phyloP scores from a whole-genome alignment of 2,329 filamentous ascomycete genomes.

The Fusarium subtropicale region DNA sequence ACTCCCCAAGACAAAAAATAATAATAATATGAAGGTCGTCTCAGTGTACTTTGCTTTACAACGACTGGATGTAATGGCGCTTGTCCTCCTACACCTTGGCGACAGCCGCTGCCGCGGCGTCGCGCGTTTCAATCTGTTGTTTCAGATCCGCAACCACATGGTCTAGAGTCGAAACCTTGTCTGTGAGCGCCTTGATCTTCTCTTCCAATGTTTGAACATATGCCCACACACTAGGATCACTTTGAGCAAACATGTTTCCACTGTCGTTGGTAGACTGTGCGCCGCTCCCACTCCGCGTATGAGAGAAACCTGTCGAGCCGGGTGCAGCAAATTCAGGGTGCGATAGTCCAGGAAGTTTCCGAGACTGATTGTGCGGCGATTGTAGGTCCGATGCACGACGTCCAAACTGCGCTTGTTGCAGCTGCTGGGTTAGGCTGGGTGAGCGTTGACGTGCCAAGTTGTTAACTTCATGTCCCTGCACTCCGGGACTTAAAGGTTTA shows the following conservation, averaged over 20 bases:
- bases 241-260: constrained; percentile 73
- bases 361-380: constrained; percentile 62
- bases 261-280: constrained; percentile 68
- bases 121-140: constrained; percentile 51
- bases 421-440: constrained; percentile 73
- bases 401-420: constrained; percentile 70
- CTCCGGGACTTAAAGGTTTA: constrained; percentile 80
- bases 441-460: constrained; percentile 69
- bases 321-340: constrained; percentile 53
- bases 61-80: constrained; percentile 25
- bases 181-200: constrained; percentile 53
- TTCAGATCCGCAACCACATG: constrained; percentile 51
- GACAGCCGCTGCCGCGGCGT: constrained; percentile 41
- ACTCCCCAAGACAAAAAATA: constrained; percentile 31
- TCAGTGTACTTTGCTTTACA: constrained; percentile 42
- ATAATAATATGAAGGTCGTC: constrained; percentile 37
- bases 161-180: constrained; percentile 52
- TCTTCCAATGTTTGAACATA: constrained; percentile 79
- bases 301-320: constrained; percentile 48
- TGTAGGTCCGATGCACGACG: constrained; percentile 68
- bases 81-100: constrained; percentile 38
- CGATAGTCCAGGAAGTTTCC: constrained; percentile 54
- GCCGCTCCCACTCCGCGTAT: constrained; percentile 59
- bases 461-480: constrained; percentile 63
- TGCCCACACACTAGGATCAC: constrained; percentile 73